phyloP scores from a whole-genome alignment of 139 green algal genomes.

The Coelastrella sp. region DNA sequence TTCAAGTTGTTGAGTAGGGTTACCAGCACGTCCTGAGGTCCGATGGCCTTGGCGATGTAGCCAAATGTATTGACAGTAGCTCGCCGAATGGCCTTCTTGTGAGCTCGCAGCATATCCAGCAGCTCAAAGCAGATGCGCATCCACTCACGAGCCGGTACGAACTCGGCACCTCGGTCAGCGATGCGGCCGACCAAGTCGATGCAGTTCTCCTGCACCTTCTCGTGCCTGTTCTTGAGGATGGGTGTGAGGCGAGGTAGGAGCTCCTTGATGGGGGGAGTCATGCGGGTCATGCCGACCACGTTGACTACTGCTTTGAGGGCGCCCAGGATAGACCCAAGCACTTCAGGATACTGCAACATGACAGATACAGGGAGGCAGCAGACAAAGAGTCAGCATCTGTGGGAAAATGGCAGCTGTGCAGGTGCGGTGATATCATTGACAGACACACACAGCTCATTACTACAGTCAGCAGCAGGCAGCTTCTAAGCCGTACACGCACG shows the following conservation, averaged over 20 bases:
- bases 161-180: conserved; percentile 96
- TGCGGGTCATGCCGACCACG: conserved; percentile 98
- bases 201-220: conserved; percentile 94
- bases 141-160: conserved; percentile 98
- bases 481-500: too few species aligned
- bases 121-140: conserved; percentile 99
- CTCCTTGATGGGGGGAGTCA: conserved; percentile 99
- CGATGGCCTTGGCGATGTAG: conserved; percentile 99
- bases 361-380: background rate
- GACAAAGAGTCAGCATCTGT: too few species aligned
- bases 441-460: too few species aligned
- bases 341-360: conserved; percentile 87
- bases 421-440: too few species aligned
- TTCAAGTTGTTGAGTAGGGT: conserved; percentile 99
- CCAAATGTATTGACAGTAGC: conserved; percentile 99
- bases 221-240: conserved; percentile 96
- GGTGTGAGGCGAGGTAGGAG: conserved; percentile 97
- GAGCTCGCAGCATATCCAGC: conserved; percentile 96
- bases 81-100: conserved; percentile 94
- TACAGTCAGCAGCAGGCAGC: too few species aligned
- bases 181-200: conserved; percentile 99
- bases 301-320: conserved; percentile 97
- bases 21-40: conserved; percentile 97
- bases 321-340: conserved; percentile 97
- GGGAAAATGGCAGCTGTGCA: too few species aligned